Evolutionary conservation across 148 eudicot genomes (phyloP), one percentile per base, ranked within the genome.

Genomic region (Rhododendron simsii): DNA sequence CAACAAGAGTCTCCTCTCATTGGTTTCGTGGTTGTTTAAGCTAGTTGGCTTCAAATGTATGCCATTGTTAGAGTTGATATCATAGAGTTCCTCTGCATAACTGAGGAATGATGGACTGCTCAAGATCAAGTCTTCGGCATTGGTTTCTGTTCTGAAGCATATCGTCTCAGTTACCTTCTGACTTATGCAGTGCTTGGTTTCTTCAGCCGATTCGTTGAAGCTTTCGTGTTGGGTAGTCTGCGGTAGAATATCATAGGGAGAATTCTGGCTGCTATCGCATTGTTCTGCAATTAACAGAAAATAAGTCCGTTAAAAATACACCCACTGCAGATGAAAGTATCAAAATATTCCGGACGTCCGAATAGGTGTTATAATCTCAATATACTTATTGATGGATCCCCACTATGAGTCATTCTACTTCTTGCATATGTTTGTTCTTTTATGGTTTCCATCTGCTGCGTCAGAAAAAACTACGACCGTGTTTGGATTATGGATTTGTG

Each of bases 11-110:
- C 85, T 86, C 23, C 85, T 44, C 75, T 86, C 89, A 20, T 80
- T 86, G 3, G 67, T 39, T 65, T 83, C 92, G 16, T 59, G 11
- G 78, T 82, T 90, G 82, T 55, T 35, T 15, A 74, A 80, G 71
- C 35, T 74, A 26, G n/a, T 53, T 82, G 81, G 35, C 7, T 76
- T 26, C 53, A 84, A 74, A 44, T 67, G 81, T 76, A 28, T 59
- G 23, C 81, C 76, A 35, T 86, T 79, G 82, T 85, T 81, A 44
- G 88, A 78, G 74, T 90, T 81, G 47, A 89, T 75, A 82, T 88
- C 86, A 57, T 90, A 91, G 41, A 89, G 91, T 75, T 90, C 92
- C 86, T 93, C 88, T 71, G 89, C 91, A 41, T 59, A 87, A 69
- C 33, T 88, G 81, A 89, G 87, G 86, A 93, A 91, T 30, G 83